Base-by-base conservation (phyloP, 108 stramenopile genomes). In the Cylindrotheca fusiformis region DNA sequence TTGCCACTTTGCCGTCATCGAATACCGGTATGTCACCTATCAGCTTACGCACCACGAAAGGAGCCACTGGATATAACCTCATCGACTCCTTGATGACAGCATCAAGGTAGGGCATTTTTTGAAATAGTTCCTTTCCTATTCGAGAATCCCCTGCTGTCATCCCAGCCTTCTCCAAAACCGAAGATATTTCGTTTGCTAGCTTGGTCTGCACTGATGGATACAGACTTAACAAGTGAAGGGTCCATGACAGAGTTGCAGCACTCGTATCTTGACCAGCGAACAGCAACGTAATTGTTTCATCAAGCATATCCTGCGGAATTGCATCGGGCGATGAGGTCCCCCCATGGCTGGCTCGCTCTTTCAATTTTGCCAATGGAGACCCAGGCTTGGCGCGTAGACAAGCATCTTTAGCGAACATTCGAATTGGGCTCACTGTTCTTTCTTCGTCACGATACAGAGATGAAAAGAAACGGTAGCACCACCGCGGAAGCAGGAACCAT, bases 231-330 rank as follows among this genome's bases (percentile, higher is more conserved):
- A 96, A 76, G 69, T 96, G 92, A 65, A 96, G 61, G 20, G 93
- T 90, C 95, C 95, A 96, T 20, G 91, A 91, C 20, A 96, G 68
- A 1, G 95, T 96, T 3, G 95, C 95, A 22, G 95, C 95, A 57
- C 86, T 88, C 6, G 95, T 96, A 74, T 96, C 95, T 66, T 96
- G 95, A 28, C 95, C 95, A 4, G 95, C 95, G 71, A 96, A 96
- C 41, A 96, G 72, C 5, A 96, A 73, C 26, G 95, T 96, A 27
- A 94, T 96, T 24, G 93, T 90, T 77, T 96, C 90, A 50, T 91
- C 81, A 45, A 91, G 55, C 62, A 93, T 62, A 66, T 84, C 74
- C 45, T 87, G 73, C 1, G 22, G 31, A 1, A 48, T 33, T 18
- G 44, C 14, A 12, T 26, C 60, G 14, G 2, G 5, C 26, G 17